A percentile compares a stretch with the other conserved stretches of the same genome.
phyloP scores from a whole-genome alignment of 148 eudicot genomes.

The Silene latifolia region DNA sequence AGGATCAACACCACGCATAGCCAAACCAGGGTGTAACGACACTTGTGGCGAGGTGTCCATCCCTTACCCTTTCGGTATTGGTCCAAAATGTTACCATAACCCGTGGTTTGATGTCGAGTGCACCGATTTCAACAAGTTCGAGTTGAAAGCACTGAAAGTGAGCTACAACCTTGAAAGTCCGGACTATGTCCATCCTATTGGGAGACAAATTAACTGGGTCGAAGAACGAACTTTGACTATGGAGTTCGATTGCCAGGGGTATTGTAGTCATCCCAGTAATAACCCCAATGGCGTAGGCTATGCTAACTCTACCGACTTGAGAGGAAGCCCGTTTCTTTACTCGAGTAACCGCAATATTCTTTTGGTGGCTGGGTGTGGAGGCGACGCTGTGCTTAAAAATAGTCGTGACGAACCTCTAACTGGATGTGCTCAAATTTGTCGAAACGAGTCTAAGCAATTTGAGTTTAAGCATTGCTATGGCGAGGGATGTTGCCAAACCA shows the following conservation, averaged over 20 bases:
- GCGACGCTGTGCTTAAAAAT: not conserved
- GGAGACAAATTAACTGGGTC: not conserved
- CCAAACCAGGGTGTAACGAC: conserved; percentile 3
- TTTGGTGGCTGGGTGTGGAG: conserved; percentile 1
- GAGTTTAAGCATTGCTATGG: not conserved
- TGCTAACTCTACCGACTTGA: not conserved
- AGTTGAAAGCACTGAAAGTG: not conserved
- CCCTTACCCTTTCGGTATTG: conserved; percentile 14
- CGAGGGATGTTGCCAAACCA: not conserved
- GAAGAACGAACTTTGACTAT: not conserved
- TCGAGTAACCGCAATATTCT: not conserved
- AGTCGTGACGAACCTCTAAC: not conserved
- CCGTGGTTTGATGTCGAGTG: conserved; percentile 8
- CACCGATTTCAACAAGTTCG: not conserved
- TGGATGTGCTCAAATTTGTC: not conserved
- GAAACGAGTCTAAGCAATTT: not conserved
- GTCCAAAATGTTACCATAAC: conserved; percentile 5
- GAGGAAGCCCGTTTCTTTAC: not conserved
- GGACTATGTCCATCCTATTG: not conserved
- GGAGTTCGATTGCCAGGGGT: not conserved
- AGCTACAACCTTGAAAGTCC: not conserved
- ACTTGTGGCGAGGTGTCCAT: conserved; percentile 1
- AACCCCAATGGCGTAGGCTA: too few relatives aligned
- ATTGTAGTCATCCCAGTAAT: not conserved
- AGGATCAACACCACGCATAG: not conserved